Evolutionary conservation across 2,329 filamentous ascomycete genomes (phyloP).

Genomic region (Zasmidium citrigriseum): DNA sequence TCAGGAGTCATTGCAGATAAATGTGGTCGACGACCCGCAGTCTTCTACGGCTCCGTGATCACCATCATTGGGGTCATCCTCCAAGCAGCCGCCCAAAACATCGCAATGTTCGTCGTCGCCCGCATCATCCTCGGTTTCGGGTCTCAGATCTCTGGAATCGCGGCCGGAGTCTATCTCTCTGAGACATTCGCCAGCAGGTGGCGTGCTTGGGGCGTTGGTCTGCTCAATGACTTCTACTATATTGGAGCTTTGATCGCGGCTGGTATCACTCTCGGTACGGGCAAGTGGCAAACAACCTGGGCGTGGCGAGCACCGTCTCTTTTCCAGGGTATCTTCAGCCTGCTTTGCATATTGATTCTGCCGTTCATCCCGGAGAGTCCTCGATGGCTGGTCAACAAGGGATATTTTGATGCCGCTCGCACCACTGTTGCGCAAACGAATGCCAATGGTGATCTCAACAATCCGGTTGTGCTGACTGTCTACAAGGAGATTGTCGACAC

Average conservation of each 20-base stretch:
- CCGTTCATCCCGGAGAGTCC: constrained; percentile 52
- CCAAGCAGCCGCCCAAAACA: constrained; percentile 52
- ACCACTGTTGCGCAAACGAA: constrained; percentile 47
- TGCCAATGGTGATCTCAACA: constrained; percentile 44
- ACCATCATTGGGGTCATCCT: constrained; percentile 49
- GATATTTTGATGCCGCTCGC: constrained; percentile 44
- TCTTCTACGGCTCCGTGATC: constrained; percentile 45
- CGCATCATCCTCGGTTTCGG: constrained; percentile 54
- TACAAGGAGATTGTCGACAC: constrained; percentile 53
- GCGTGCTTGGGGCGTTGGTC: constrained; percentile 47
- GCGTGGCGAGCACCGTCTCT: constrained; percentile 49
- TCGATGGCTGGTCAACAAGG: constrained; percentile 49
- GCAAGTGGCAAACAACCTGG: constrained; percentile 47
- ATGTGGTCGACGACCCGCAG: constrained; percentile 46
- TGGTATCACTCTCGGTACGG: constrained; percentile 48
- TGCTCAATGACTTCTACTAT: constrained; percentile 43
- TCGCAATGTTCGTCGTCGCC: constrained; percentile 36
- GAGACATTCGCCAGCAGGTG: constrained; percentile 51
- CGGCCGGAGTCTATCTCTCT: constrained; percentile 50
- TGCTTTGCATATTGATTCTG: constrained; percentile 45
- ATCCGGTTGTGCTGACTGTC: constrained; percentile 42
- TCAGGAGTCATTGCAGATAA: constrained; percentile 46
- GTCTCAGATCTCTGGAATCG: constrained; percentile 43
- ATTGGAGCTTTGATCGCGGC: constrained; percentile 49
- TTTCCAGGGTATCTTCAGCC: constrained; percentile 44